Evolutionary conservation across 805 yeast species (phyloP), one percentile per base, ranked within the genome.

Genomic region (Wickerhamiella sergipiensis): DNA sequence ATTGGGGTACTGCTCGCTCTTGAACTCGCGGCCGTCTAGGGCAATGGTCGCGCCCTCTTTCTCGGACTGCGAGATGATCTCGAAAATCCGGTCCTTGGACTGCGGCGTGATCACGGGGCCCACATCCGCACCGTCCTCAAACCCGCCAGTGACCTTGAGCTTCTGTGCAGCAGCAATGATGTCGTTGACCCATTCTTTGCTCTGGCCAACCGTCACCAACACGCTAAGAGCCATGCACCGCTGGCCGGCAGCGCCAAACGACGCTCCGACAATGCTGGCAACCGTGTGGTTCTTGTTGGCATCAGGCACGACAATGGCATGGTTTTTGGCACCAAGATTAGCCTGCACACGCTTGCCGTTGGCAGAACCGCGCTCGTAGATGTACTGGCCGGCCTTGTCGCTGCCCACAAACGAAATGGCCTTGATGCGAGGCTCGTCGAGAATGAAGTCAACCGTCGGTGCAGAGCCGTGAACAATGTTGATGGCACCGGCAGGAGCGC

Each of bases 171-270:
- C 76, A 49, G 65, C 71, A 33, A 77, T 75, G 47, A 83, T 72
- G 48, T 81, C 87, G 43, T 68, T 59, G 49, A 82, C 67, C 85
- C 86, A 81, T 55, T 74, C 75, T 61, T 73, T 73, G 54, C 84
- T 72, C 54, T 74, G 71, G 42, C 88, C 88, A 22, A 83, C 87
- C 18, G 85, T 76, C 48, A 83, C 84, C 55, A 83, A 71, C 36
- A 80, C 84, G 21, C 84, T 80, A 49, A 83, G 78, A 10, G 86
- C 85, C 84, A 83, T 79, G 68, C 90, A 83, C 63, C 88, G 78
- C 72, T 83, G 90, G 55, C 89, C 90, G 18, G 89, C 88, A 48
- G 89, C 88, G 31, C 89, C 87, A 65, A 83, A 83, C 22, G 87
- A 85, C 50, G 89, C 87, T 47, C 86, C 83, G 52, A 73, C 79